phyloP scores from a whole-genome alignment of 306 rosid species.

The Cicer judaicum region DNA sequence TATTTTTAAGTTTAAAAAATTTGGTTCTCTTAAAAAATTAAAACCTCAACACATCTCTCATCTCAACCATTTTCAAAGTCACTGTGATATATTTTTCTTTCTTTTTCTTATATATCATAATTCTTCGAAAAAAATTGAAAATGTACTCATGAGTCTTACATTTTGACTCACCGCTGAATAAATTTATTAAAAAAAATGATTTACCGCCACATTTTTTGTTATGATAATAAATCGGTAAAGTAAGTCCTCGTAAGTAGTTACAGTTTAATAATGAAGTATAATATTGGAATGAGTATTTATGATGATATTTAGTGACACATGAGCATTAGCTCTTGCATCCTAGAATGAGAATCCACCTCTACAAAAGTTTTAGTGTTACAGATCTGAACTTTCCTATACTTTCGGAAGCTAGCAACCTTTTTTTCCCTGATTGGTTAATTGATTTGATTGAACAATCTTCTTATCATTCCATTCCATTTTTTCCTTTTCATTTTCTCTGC shows the following conservation, averaged over 20 bases:
- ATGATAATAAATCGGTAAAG: too few relatives aligned
- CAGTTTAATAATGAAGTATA: too few relatives aligned
- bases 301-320: conserved; percentile 14
- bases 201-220: background rate
- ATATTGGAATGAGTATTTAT: background rate
- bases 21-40: too few relatives aligned
- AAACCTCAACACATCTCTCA: too few relatives aligned
- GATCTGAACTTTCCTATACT: conserved; percentile 46
- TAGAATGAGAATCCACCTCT: background rate
- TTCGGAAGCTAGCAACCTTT: conserved; percentile 45
- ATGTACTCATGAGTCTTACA: background rate
- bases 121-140: too few relatives aligned
- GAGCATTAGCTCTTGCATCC: background rate
- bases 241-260: too few relatives aligned
- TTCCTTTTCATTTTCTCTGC: conserved; percentile 40
- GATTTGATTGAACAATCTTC: conserved; percentile 52
- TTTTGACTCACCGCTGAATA: background rate
- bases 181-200: background rate
- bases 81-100: too few relatives aligned
- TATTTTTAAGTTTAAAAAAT: too few relatives aligned
- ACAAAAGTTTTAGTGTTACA: conserved; percentile 49
- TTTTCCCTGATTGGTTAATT: conserved; percentile 46
- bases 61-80: too few relatives aligned
- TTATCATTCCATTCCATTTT: conserved; percentile 47
- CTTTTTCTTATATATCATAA: too few relatives aligned